A percentile compares a stretch with the other conserved stretches of the same genome.
These are phyloP conservation scores for Plasmodium vivax DNA, from an alignment of 169 alveolate genomes.

Conservation along the genomic window DNA sequence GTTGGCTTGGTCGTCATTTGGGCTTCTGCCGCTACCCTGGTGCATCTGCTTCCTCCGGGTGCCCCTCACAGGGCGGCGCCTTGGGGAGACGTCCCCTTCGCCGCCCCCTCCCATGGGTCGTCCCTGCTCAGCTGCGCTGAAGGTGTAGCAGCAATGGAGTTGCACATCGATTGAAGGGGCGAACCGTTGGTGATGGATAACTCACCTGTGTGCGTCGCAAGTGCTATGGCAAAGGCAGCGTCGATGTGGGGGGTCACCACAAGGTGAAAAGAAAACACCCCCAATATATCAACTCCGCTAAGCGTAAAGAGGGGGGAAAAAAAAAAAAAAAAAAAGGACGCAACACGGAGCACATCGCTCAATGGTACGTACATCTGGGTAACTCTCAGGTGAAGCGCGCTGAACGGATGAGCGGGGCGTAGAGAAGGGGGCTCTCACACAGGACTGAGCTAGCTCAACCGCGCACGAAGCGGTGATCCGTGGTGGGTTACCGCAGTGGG, in stretches of 20 bases:
- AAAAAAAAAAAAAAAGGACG: background rate
- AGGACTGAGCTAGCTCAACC: background rate
- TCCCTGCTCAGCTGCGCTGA: background rate
- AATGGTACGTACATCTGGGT: background rate
- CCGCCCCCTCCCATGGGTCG: background rate
- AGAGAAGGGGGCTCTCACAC: background rate
- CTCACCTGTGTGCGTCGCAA: background rate
- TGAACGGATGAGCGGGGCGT: background rate
- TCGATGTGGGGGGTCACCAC: background rate
- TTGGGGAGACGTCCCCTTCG: background rate
- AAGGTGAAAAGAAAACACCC: background rate
- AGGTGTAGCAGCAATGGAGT: background rate
- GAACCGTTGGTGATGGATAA: background rate
- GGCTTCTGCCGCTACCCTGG: background rate
- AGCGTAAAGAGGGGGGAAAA: background rate
- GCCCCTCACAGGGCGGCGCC: background rate
- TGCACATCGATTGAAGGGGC: background rate
- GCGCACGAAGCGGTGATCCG: background rate
- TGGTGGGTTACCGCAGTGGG: too few relatives aligned
- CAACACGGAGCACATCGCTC: background rate
- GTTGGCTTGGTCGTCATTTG: background rate
- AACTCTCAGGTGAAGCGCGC: background rate
- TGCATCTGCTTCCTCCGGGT: background rate
- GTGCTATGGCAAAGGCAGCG: background rate
- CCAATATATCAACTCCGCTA: background rate